phyloP scores from a whole-genome alignment of 495 filamentous ascomycete species.

The Immersiella caudata region DNA sequence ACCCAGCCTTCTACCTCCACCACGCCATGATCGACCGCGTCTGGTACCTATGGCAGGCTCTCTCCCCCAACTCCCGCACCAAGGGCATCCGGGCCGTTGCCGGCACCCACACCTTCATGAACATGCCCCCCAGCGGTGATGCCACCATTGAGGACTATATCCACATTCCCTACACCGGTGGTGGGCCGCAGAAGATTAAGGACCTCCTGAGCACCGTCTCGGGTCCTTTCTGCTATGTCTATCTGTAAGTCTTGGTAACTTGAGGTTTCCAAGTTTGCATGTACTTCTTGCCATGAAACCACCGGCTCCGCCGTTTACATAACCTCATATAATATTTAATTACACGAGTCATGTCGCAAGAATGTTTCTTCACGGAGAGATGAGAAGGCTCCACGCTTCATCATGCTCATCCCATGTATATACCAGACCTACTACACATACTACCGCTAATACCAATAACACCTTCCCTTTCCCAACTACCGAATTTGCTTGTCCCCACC shows the following conservation, averaged over 20 bases:
- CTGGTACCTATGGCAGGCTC: constrained; percentile 69
- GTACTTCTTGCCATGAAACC: no score
- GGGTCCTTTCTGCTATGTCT: constrained; percentile 40
- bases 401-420: no score
- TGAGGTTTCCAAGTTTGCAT: no score
- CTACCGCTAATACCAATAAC: no score
- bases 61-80: constrained; percentile 36
- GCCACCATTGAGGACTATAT: constrained; percentile 32
- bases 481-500: no score
- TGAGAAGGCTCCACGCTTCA: no score
- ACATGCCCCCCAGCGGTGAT: constrained; percentile 24
- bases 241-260: constrained; percentile 32
- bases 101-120: constrained; percentile 35
- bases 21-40: constrained; percentile 67
- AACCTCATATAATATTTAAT: no score
- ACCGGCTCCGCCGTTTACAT: no score
- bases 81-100: constrained; percentile 3
- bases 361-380: no score
- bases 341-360: no score
- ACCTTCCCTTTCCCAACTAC: no score
- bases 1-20: constrained; percentile 69
- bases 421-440: no score
- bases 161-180: constrained; percentile 32
- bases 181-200: constrained; percentile 23
- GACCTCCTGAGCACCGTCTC: constrained; percentile 27